Conservation (phyloP, 768 basidiomycete genomes). For the Suillus clintonianus region DNA sequence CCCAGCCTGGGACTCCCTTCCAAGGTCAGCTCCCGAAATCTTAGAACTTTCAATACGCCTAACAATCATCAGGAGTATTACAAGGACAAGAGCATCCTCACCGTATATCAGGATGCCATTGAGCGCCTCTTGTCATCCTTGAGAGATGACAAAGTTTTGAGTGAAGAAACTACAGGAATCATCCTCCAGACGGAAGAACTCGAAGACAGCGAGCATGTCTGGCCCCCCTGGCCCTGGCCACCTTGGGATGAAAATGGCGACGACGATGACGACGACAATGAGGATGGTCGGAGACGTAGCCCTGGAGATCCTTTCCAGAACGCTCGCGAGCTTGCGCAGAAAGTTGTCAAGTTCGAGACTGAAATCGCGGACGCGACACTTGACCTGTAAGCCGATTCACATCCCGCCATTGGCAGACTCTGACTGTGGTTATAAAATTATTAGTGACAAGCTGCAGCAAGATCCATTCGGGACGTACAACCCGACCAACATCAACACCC, state of each 20-base stretch:
- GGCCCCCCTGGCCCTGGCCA: slow-evolving; percentile 87
- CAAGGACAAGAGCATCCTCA: slow-evolving; percentile 67
- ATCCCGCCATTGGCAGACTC: neutral
- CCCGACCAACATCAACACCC: slow-evolving; percentile 67
- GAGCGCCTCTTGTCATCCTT: slow-evolving; percentile 65
- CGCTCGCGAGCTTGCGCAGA: slow-evolving; percentile 64
- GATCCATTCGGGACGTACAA: slow-evolving; percentile 92
- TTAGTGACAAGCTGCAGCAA: slow-evolving; percentile 66
- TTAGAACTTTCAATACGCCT: slow-evolving; percentile 1
- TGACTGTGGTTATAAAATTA: neutral
- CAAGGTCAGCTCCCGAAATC: slow-evolving; percentile 52
- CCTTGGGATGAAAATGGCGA: slow-evolving; percentile 76
- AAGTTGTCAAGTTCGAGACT: slow-evolving; percentile 78
- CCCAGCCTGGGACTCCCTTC: slow-evolving; percentile 81
- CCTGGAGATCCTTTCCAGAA: slow-evolving; percentile 38
- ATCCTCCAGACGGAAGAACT: slow-evolving; percentile 40
- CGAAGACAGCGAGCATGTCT: slow-evolving; percentile 41
- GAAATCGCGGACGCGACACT: slow-evolving; percentile 76
- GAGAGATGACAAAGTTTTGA: slow-evolving; percentile 42
- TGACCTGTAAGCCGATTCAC: slow-evolving; percentile 58
- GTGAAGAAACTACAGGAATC: slow-evolving; percentile 20
- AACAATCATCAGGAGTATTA: slow-evolving; percentile 74
- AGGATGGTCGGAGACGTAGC: slow-evolving; percentile 33
- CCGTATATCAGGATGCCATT: slow-evolving; percentile 70
- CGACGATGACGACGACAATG: slow-evolving; percentile 47